Conservation (phyloP, 2,329 filamentous ascomycete genomes). For the Trichophyton benhamiae region DNA sequence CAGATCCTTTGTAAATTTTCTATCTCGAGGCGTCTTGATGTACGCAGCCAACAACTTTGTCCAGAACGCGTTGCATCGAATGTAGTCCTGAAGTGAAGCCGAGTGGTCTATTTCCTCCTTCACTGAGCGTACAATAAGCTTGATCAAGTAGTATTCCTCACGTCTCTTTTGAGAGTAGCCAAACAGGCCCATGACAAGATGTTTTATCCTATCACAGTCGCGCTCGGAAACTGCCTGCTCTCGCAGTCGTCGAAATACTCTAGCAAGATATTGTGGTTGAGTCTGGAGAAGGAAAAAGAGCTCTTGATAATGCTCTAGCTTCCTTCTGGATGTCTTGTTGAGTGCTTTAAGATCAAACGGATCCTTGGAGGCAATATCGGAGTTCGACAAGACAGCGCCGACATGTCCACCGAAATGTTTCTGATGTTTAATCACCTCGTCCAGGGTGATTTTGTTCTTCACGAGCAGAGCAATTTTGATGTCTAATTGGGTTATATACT, state of each 20-base stretch:
- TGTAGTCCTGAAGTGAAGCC: constrained; percentile 64
- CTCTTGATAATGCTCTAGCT: constrained; percentile 93
- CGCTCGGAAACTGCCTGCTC: constrained; percentile 79
- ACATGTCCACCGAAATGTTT: constrained; percentile 89
- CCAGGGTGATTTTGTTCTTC: constrained; percentile 98
- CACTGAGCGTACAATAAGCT: constrained; percentile 69
- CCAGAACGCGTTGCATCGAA: constrained; percentile 89
- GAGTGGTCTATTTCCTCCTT: constrained; percentile 73
- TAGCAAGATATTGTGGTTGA: constrained; percentile 84
- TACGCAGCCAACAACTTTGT: constrained; percentile 75
- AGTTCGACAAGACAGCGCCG: constrained; percentile 72
- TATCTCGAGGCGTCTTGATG: constrained; percentile 76
- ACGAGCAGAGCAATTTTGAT: constrained; percentile 97
- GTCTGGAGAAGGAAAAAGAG: constrained; percentile 96
- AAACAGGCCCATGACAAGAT: constrained; percentile 90
- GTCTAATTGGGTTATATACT: constrained; percentile 95
- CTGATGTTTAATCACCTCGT: constrained; percentile 94
- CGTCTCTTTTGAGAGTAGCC: constrained; percentile 93
- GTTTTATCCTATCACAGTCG: constrained; percentile 83
- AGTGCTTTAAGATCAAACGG: constrained; percentile 93
- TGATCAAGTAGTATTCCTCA: constrained; percentile 93
- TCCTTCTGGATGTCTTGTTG: constrained; percentile 91
- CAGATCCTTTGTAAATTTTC: constrained; percentile 81
- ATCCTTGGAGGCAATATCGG: constrained; percentile 76
- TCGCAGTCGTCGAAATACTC: constrained; percentile 71